Evolutionary conservation across 768 basidiomycete species (phyloP), one percentile per base, ranked within the genome.

Genomic region (Trametes elegans): DNA sequence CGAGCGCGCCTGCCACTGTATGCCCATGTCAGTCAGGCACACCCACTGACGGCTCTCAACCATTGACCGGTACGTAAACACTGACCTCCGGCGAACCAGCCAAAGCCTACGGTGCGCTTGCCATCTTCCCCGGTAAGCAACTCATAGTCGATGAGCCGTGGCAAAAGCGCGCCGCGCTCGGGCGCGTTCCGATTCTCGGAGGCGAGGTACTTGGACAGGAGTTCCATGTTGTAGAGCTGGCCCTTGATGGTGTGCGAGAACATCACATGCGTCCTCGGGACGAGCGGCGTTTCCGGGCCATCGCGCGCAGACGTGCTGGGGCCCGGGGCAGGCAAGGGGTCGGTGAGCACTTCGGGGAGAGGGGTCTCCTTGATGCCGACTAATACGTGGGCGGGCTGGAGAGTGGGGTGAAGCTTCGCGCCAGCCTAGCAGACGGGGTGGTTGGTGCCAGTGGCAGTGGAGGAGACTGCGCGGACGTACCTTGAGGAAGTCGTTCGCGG

Each of bases 201-300:
- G 3, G 70, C 70, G 7, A 87, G 70, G 67, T 89, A 92, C 47
- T 78, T 76, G 0, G 85, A 75, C 2, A 97, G 76, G 0, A 97
- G 73, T 0, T 85, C 81, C 65, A 87, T 90, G 63, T 96, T 97
- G 71, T 95, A 95, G 6, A 75, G 69, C 69, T 96, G 90, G 0
- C 89, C 90, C 69, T 95, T 96, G 50, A 82, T 81, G 0, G 93
- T 95, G 67, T 95, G 93, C 27, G 89, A 93, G 78, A 97, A 96
- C 85, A 94, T 93, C 51, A 95, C 70, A 62, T 94, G 87, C 0
- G 87, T 93, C 28, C 88, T 81, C 10, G 79, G 70, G 31, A 74
- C 66, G 3, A 61, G 53, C 8, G 46, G 40, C 13, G 29, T n/a
- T 6, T 46, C 35, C 7, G 60, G 35, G 53, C 57, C 51, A 41